These are phyloP conservation scores for Heracleum sosnowskyi DNA, from an alignment of 129 eudicot genomes.

Conservation along the genomic window DNA sequence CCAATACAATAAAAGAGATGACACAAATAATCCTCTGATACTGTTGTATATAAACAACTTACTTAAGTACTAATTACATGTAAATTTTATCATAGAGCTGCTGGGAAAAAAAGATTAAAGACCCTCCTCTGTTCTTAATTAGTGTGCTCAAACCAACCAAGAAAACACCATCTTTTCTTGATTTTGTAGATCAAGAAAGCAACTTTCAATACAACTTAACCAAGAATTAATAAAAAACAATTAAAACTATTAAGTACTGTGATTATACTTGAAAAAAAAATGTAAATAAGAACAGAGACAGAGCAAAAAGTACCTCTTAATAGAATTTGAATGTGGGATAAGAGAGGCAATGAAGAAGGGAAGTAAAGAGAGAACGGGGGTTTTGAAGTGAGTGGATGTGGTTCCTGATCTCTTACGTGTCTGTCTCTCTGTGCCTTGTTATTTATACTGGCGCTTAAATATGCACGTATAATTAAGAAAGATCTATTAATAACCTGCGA, in stretches of 20 bases:
- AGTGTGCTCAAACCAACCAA: background rate
- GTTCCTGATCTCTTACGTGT: constrained; percentile 26
- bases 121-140: background rate
- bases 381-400: constrained; percentile 30
- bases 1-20: background rate
- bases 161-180: background rate
- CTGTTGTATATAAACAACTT: background rate
- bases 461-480: background rate
- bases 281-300: background rate
- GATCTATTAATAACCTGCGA: background rate
- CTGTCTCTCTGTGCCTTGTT: constrained; percentile 11
- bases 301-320: background rate
- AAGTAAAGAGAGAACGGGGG: background rate
- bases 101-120: background rate
- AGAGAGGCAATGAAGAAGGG: background rate
- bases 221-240: background rate
- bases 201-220: background rate
- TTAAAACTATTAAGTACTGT: background rate
- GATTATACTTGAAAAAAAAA: background rate
- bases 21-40: background rate
- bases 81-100: background rate
- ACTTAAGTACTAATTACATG: no score
- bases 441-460: background rate
- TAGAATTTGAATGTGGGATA: background rate
- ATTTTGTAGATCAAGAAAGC: background rate